phyloP scores from a whole-genome alignment of 2,329 filamentous ascomycete species.

The Neofusicoccum kwambonambiense region DNA sequence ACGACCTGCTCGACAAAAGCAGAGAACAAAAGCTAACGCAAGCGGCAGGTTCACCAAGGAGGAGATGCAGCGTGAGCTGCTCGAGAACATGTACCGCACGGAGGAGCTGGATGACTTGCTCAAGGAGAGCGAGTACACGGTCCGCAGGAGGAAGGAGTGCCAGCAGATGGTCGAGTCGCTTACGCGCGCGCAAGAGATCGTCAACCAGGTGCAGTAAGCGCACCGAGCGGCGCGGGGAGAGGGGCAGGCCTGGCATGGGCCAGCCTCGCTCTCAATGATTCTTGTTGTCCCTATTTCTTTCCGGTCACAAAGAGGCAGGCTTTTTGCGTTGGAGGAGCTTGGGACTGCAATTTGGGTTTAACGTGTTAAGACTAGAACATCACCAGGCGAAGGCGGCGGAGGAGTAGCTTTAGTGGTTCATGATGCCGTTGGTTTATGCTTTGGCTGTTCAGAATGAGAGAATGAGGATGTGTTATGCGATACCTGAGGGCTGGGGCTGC shows the following conservation, averaged over 20 bases:
- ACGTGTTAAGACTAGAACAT: constrained; percentile 17
- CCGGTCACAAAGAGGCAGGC: constrained; percentile 8
- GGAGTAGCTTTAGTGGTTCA: constrained; percentile 6
- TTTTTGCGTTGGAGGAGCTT: constrained; percentile 13
- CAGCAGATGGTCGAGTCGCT: constrained; percentile 98
- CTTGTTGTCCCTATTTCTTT: constrained; percentile 9
- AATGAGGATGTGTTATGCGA: constrained; percentile 11
- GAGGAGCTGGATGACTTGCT: constrained; percentile 89
- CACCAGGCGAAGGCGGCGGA: constrained; percentile 14
- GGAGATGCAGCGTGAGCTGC: constrained; percentile 94
- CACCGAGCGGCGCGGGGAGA: constrained; percentile 4
- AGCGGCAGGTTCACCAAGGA: constrained; percentile 80
- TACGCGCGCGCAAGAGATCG: constrained; percentile 88
- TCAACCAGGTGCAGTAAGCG: constrained; percentile 67
- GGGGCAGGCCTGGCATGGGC: background rate
- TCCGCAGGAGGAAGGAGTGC: constrained; percentile 93
- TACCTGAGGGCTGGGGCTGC: background rate
- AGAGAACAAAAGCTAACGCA: constrained; percentile 18
- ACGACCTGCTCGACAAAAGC: too few species aligned
- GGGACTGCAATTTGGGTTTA: background rate
- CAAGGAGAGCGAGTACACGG: constrained; percentile 97
- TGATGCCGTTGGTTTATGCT: constrained; percentile 13
- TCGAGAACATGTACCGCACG: constrained; percentile 95
- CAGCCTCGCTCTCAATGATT: background rate
- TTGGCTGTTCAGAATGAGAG: constrained; percentile 1